Conservation (phyloP, 306 rosid genomes). For the Calophaca sinica region DNA sequence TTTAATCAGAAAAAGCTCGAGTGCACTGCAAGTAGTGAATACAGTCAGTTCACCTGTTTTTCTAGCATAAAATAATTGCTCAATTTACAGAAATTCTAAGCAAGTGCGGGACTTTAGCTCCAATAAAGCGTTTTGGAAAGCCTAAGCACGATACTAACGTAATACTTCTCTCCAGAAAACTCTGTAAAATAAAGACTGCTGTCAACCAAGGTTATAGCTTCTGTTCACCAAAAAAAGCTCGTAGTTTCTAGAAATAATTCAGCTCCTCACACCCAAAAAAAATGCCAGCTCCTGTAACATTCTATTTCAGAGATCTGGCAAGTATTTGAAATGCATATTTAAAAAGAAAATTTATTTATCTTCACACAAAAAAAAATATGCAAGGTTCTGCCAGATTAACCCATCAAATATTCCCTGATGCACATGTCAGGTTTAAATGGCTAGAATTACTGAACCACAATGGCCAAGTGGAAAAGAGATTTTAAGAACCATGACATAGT, state of each 20-base stretch:
- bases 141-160: neutral
- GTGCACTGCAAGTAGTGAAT: constrained; percentile 71
- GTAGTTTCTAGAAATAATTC: neutral
- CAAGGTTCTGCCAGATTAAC: constrained; percentile 23
- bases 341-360: constrained; percentile 1
- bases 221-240: constrained; percentile 1
- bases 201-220: neutral
- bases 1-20: constrained; percentile 88
- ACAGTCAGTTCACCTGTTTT: constrained; percentile 39
- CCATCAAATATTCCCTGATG: constrained; percentile 8
- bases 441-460: constrained; percentile 17
- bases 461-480: neutral
- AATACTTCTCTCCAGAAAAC: neutral
- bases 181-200: constrained; percentile 6
- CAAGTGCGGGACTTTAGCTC: neutral
- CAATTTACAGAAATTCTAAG: constrained; percentile 18
- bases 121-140: constrained; percentile 13
- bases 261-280: neutral
- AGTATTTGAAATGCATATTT: constrained; percentile 11
- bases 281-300: neutral
- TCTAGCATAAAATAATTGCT: constrained; percentile 26
- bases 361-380: constrained; percentile 12
- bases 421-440: neutral
- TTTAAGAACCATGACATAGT: neutral
- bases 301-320: neutral